Evolutionary conservation across 371 early-diverging fungal species (phyloP).

Genomic region (Syncephalastrum monosporum): DNA sequence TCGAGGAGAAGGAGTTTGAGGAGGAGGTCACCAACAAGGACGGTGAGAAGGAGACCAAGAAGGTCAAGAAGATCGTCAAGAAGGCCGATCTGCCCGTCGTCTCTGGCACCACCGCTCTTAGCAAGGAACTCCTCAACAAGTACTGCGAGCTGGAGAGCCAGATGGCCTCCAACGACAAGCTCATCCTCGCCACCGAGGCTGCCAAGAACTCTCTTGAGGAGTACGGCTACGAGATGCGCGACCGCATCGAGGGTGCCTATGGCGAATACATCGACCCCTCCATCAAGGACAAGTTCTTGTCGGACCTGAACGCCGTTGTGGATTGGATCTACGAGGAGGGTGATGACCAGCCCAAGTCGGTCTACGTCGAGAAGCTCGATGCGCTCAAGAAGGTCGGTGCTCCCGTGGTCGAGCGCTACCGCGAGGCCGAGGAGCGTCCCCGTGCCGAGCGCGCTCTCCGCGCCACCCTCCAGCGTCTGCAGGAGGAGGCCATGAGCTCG

Average conservation of each 20-base stretch:
- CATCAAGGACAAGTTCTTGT: conserved; percentile 67
- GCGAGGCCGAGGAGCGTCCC: conserved; percentile 86
- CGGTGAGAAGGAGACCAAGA: conserved; percentile 62
- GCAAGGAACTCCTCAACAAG: conserved; percentile 54
- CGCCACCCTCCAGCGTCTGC: conserved; percentile 71
- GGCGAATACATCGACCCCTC: conserved; percentile 72
- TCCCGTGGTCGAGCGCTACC: conserved; percentile 80
- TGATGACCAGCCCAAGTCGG: conserved; percentile 88
- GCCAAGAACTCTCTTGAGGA: conserved; percentile 96
- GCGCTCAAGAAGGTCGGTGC: conserved; percentile 81
- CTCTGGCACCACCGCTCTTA: conserved; percentile 58
- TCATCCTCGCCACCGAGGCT: conserved; percentile 92
- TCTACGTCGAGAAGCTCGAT: conserved; percentile 81
- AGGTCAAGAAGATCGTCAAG: conserved; percentile 87
- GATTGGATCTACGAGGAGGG: conserved; percentile 98
- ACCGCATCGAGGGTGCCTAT: conserved; percentile 76
- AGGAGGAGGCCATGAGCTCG: conserved; percentile 67
- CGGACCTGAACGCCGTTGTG: conserved; percentile 78
- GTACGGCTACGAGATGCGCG: conserved; percentile 96
- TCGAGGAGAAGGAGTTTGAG: conserved; percentile 83
- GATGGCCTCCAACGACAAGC: conserved; percentile 84
- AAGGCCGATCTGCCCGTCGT: conserved; percentile 83
- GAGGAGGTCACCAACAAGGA: conserved; percentile 64
- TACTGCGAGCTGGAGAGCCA: conserved; percentile 80
- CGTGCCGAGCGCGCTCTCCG: conserved; percentile 78